A percentile compares a stretch with the other conserved stretches of the same genome.
Evolutionary conservation across 768 basidiomycete species (phyloP).

Genomic region (Mycena alexandri): DNA sequence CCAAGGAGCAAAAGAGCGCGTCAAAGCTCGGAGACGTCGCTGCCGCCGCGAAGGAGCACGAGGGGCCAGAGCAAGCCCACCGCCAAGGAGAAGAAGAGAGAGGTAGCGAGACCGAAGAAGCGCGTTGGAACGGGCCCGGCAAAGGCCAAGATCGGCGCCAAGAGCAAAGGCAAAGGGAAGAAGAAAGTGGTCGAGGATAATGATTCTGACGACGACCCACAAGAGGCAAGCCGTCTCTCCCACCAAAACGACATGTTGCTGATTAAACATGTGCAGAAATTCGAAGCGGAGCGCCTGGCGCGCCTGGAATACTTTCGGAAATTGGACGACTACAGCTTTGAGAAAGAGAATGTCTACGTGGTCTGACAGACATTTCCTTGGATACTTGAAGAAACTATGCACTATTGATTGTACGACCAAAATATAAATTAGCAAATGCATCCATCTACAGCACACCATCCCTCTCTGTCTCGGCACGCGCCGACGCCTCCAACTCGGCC

Average conservation of each 20-base stretch:
- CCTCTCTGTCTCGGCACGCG: slow-evolving; percentile 24
- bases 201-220: slow-evolving; percentile 28
- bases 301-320: slow-evolving; percentile 67
- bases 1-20: slow-evolving; percentile 30
- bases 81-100: slow-evolving; percentile 13
- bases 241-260: not conserved
- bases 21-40: slow-evolving; percentile 20
- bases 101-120: slow-evolving; percentile 26
- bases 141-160: slow-evolving; percentile 10
- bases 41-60: slow-evolving; percentile 25
- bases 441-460: not conserved
- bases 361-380: slow-evolving; percentile 50
- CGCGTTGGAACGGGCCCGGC: slow-evolving; percentile 14
- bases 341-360: slow-evolving; percentile 71
- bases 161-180: slow-evolving; percentile 16
- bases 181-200: slow-evolving; percentile 29
- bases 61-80: slow-evolving; percentile 11
- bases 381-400: not conserved
- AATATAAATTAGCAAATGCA: not conserved
- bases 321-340: slow-evolving; percentile 64
- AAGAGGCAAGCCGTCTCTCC: slow-evolving; percentile 17
- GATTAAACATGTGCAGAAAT: slow-evolving; percentile 46
- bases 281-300: slow-evolving; percentile 61
- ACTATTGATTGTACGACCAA: too few relatives aligned
- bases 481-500: slow-evolving; percentile 30